phyloP scores from a whole-genome alignment of 2,329 filamentous ascomycete species.

The Tympanopsis confertula region DNA sequence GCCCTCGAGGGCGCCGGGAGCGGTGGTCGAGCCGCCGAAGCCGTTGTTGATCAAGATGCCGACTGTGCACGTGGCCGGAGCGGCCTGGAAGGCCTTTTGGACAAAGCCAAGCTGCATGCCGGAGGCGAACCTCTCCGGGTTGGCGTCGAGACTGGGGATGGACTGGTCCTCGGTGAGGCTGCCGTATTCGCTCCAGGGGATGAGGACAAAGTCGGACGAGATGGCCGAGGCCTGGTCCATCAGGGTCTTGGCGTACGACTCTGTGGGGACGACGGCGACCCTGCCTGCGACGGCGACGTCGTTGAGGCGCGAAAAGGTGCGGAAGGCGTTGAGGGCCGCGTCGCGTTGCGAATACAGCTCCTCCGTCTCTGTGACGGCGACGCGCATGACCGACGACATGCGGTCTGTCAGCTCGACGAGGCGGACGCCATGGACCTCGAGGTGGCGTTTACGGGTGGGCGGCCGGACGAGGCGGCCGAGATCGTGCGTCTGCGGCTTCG shows the following conservation, averaged over 20 bases:
- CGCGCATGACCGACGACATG: conserved; percentile 89
- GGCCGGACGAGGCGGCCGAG: conserved; percentile 4
- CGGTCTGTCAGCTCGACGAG: conserved; percentile 81
- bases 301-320: conserved; percentile 74
- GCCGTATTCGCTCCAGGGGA: conserved; percentile 83
- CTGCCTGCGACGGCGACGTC: conserved; percentile 74
- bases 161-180: conserved; percentile 55
- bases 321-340: conserved; percentile 82
- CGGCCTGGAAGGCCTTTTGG: conserved; percentile 46
- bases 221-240: conserved; percentile 59
- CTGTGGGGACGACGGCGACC: conserved; percentile 67
- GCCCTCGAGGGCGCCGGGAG: conserved; percentile 23
- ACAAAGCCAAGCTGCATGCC: conserved; percentile 63
- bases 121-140: conserved; percentile 23
- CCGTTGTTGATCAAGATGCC: conserved; percentile 72
- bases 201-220: conserved; percentile 61
- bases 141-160: conserved; percentile 9
- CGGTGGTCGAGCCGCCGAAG: conserved; percentile 35
- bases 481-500: conserved; percentile 9
- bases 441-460: conserved; percentile 27
- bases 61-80: conserved; percentile 45
- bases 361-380: conserved; percentile 55
- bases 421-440: conserved; percentile 74
- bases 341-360: conserved; percentile 65
- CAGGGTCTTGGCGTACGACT: conserved; percentile 69